These are phyloP conservation scores for Gorgonomyces haynaldii DNA, from an alignment of 192 early-diverging fungal species.

Conservation along the genomic window DNA sequence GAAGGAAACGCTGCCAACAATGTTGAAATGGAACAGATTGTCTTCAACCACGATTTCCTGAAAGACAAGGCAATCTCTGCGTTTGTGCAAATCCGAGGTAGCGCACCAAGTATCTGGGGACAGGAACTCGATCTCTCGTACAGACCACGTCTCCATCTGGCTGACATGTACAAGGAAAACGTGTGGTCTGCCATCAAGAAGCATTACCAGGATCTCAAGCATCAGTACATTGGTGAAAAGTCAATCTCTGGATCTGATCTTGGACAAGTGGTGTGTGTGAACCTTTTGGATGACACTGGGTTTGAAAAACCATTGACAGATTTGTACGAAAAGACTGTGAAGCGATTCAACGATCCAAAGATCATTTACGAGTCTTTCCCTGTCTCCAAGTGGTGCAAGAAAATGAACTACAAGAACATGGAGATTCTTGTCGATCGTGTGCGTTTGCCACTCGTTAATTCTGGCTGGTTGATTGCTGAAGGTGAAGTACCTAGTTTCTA, in stretches of 20 bases:
- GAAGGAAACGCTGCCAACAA: slow-evolving; percentile 43
- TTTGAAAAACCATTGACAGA: slow-evolving; percentile 33
- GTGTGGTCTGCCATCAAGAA: slow-evolving; percentile 30
- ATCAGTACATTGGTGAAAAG: slow-evolving; percentile 36
- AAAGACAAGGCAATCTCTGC: slow-evolving; percentile 20
- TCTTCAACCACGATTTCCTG: slow-evolving; percentile 35
- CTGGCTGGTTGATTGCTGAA: slow-evolving; percentile 33
- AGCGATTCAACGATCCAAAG: slow-evolving; percentile 23
- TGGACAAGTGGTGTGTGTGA: slow-evolving; percentile 39
- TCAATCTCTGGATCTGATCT: slow-evolving; percentile 15
- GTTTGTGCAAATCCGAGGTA: slow-evolving; percentile 41
- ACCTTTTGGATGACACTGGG: slow-evolving; percentile 36
- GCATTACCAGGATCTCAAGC: slow-evolving; percentile 31
- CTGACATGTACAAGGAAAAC: slow-evolving; percentile 19
- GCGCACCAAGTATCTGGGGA: slow-evolving; percentile 38
- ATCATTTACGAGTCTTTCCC: slow-evolving; percentile 41
- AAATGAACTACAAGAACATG: slow-evolving; percentile 40
- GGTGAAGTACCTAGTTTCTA: slow-evolving; percentile 27
- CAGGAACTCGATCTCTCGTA: slow-evolving; percentile 39
- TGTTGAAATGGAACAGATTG: slow-evolving; percentile 53
- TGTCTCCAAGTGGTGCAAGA: slow-evolving; percentile 44
- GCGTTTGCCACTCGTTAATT: slow-evolving; percentile 26
- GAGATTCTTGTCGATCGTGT: slow-evolving; percentile 36
- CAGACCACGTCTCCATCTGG: slow-evolving; percentile 28
- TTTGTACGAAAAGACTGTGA: slow-evolving; percentile 28